Percentiles rank a stretch among this genome's conserved stretches.
Conservation (phyloP, 768 basidiomycete genomes). For the Chlorophyllum brunneum region DNA sequence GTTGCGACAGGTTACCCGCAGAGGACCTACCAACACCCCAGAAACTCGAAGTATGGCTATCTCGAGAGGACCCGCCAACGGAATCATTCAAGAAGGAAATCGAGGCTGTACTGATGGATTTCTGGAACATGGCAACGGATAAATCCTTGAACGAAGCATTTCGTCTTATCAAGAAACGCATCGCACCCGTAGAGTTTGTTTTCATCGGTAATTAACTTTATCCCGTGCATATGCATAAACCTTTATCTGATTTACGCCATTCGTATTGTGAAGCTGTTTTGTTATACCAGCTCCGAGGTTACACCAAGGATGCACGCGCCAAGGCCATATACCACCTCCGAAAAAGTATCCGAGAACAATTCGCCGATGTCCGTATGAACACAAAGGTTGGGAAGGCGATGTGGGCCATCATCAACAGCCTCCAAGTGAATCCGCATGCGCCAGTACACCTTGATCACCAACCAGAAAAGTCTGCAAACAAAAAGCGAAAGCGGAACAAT, state of each 20-base stretch:
- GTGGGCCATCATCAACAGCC: conserved; percentile 50
- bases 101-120: conserved; percentile 45
- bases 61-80: conserved; percentile 37
- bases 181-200: conserved; percentile 76
- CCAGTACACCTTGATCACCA: conserved; percentile 22
- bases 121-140: conserved; percentile 49
- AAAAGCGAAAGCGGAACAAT: conserved; percentile 28
- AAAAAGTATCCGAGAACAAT: conserved; percentile 46
- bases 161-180: conserved; percentile 47
- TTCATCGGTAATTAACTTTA: conserved; percentile 62
- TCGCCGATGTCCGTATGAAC: conserved; percentile 67
- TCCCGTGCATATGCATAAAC: background rate
- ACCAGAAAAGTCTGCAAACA: conserved; percentile 2
- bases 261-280: conserved; percentile 50
- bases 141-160: conserved; percentile 43
- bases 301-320: conserved; percentile 43
- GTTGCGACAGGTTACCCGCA: conserved; percentile 52
- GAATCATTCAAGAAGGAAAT: conserved; percentile 51
- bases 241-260: background rate
- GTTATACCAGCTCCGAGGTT: conserved; percentile 50
- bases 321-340: conserved; percentile 57
- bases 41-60: conserved; percentile 55
- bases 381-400: conserved; percentile 46
- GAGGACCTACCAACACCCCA: conserved; percentile 48
- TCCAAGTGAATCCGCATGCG: conserved; percentile 30